Evolutionary conservation across 257 asterid species (phyloP), one percentile per base, ranked within the genome.

Genomic region (Solanum neorickii): DNA sequence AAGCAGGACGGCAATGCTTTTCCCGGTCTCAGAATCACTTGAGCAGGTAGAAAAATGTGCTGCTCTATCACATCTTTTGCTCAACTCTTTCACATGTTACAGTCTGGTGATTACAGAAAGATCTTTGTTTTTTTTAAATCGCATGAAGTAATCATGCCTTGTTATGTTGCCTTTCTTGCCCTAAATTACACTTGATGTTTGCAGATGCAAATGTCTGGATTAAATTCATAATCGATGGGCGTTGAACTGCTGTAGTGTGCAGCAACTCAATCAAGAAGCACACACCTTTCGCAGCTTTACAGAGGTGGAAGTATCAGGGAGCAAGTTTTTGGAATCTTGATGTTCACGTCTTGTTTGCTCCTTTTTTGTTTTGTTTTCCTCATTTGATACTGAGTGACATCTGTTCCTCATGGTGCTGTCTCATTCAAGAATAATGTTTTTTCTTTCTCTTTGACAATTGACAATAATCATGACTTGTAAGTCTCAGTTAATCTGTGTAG

Each of bases 1-100:
- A 86, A 88, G 87, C 88, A 88, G 87, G 90, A 88, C 62, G 78
- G 77, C 87, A 87, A 87, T 83, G 90, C 89, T 80, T 86, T 87
- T 83, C 89, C 86, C 46, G 85, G 91, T 16, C 90, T 88, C 83
- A 88, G 92, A 88, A 87, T 89, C 89, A 88, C 90, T 46, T 89
- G 60, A 82, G 85, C 74, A 29, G 37, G 59, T 39, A 60, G 25
- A 29, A 68, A 29, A 87, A 66, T 41, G 69, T 59, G 69, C 73
- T 80, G 62, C 69, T 56, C 60, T 59, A 68, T 47, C 70, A 78
- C 25, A 25, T 16, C 7, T 29, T 82, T 49, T 49, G 31, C 7
- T 11, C 4, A 49, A 31, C 42, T 49, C 15, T 31, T 12, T 82
- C 29, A 49, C 85, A 82, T 49, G 12, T 47, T 82, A n/a, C 56